Evolutionary conservation across 2,329 filamentous ascomycete species (phyloP), one percentile per base, ranked within the genome.

Genomic region (Penicillium sp.): DNA sequence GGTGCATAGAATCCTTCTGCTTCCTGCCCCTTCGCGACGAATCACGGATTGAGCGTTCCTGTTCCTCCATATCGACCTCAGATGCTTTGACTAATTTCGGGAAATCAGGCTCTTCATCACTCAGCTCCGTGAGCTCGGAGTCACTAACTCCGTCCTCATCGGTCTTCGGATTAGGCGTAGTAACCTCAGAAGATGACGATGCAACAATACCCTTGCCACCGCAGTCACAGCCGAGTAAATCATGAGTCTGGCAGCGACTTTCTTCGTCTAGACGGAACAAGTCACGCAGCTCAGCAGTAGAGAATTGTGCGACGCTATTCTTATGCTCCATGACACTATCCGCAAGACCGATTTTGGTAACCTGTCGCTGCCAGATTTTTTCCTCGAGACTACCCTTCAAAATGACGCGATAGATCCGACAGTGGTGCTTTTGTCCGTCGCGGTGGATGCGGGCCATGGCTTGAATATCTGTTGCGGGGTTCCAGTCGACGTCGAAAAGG

Each of bases 401-500:
- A 13, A 91, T 69, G 55, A 91, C 79, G 6, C 88, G 80, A 65
- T 91, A 91, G 57, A 90, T 89, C 54, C 84, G 84, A 60, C 87
- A 89, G 3, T 83, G 84, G 11, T 79, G 75, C 69, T 87, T 88
- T 68, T 91, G 88, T 0, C 88, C 88, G 64, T 90, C 87, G 49
- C 88, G 82, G 68, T 90, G 87, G 47, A 90, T 88, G 14, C 88
- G 84, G 13, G 87, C 88, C 87, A 90, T 90, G 8, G 88, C 88
- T 70, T 91, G 88, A 21, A 88, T 76, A 65, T 91, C 88, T 0
- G 86, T 89, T 0, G 87, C 86, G 1, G 88, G 88, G 65, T 91
- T 91, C 88, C 88, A 91, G 72, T 90, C 88, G 9, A 89, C 83
- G 64, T 91, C 88, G 64, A 89, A 90, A 1, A 91, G 82, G 5